Base-by-base conservation (phyloP, 176 grass and related monocot genomes). In the Cymbopogon citratus region DNA sequence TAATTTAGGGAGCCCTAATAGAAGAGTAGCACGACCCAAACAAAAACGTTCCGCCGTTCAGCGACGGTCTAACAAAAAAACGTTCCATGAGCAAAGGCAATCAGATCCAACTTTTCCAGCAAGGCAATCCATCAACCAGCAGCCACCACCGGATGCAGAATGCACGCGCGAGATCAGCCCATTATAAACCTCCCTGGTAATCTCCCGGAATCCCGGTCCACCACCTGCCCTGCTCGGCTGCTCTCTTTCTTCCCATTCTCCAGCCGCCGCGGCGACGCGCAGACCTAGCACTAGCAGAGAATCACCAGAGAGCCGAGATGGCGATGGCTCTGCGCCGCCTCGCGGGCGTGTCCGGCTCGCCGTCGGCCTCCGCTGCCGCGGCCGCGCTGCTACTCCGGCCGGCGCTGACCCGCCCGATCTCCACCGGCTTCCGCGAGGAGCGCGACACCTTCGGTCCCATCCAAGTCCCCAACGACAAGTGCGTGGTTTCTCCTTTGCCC, bases 391-490 rank as follows among this genome's bases (percentile, higher is more conserved):
- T 94, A 28, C 54, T 95, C 46, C 83, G 83, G 4, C 85, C 89
- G 11, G 79, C 87, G 34, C 63, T 93, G 41, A 80, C 80, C 83
- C 92, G 89, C 45, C 79, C 82, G 74, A 88, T 99, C 79, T 91
- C 89, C 75, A 87, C 73, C 23, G 82, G 69, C 26, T 99, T 91
- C 87, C 87, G 96, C 81, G 92, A 98, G 82, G 96, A 98, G 85
- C 82, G 89, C 54, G 96, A 99, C 80, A 99, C 96, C 11, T 95
- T 95, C 77, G 96, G 91, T 4, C 96, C 96, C 74, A 93, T 99
- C 69, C 80, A 35, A 14, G 96, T 99, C 45, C 96, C 89, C 16
- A 74, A 90, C 73, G 91, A 99, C 80, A 98, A 91, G 95, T 98
- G 12, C 60, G 90, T 77, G 36, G 4, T 12, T 40, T 34, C 46